Percentiles rank a stretch among this genome's conserved stretches.
These are phyloP conservation scores for Suillus subaureus DNA, from an alignment of 768 basidiomycete genomes.

Conservation along the genomic window DNA sequence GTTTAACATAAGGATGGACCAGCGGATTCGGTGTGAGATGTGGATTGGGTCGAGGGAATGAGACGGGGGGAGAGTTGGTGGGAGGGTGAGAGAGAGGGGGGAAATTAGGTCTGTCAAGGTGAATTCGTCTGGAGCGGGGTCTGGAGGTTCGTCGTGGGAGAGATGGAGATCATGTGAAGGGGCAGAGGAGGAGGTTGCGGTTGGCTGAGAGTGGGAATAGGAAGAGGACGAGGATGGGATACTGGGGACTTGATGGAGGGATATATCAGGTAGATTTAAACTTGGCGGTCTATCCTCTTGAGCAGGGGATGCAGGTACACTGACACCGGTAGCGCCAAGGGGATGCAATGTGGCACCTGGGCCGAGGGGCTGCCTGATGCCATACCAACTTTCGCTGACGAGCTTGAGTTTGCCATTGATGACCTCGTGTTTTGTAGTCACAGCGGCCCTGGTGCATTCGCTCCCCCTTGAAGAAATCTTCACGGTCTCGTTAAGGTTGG, in stretches of 20 bases:
- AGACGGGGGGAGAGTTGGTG: constrained; percentile 63
- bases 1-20: constrained; percentile 80
- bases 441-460: constrained; percentile 62
- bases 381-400: constrained; percentile 20
- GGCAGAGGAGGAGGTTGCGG: background rate
- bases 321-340: constrained; percentile 9
- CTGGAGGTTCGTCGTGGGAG: constrained; percentile 14
- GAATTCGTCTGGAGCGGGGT: background rate
- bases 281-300: constrained; percentile 20
- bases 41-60: constrained; percentile 76
- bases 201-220: constrained; percentile 2
- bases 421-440: constrained; percentile 70
- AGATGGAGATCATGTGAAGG: background rate
- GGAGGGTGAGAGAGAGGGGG: constrained; percentile 61
- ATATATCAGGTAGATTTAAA: constrained; percentile 19
- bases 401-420: constrained; percentile 54
- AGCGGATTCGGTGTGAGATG: constrained; percentile 78
- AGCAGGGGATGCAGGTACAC: constrained; percentile 13
- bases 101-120: constrained; percentile 53
- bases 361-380: constrained; percentile 3
- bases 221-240: constrained; percentile 19
- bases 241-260: constrained; percentile 18
- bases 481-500: constrained; percentile 73
- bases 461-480: constrained; percentile 60
- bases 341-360: background rate